Conservation (phyloP, 2,329 filamentous ascomycete genomes). For the Aureobasidium musti region DNA sequence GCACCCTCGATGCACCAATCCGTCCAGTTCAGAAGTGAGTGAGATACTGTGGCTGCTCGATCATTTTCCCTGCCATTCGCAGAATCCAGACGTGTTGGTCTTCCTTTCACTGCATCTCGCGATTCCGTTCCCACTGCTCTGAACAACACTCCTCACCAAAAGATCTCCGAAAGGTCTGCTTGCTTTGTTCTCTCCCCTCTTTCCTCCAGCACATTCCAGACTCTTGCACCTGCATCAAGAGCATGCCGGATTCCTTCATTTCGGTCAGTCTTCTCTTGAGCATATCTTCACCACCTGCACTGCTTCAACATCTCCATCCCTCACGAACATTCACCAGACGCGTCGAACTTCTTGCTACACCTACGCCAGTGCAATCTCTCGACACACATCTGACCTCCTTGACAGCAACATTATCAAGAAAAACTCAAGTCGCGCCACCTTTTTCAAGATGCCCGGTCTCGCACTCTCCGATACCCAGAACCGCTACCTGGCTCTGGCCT, state of each 20-base stretch:
- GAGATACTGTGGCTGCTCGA: not conserved
- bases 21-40: not conserved
- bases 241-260: not conserved
- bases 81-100: not conserved
- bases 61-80: not conserved
- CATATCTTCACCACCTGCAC: not conserved
- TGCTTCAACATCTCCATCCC: not conserved
- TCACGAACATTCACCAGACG: not conserved
- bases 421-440: not conserved
- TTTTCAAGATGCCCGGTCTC: slow-evolving; percentile 8
- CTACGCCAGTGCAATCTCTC: not conserved
- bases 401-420: not conserved
- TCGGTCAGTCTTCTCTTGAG: not conserved
- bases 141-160: not conserved
- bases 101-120: not conserved
- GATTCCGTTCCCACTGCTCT: not conserved
- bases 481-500: slow-evolving; percentile 38
- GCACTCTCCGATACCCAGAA: slow-evolving; percentile 11
- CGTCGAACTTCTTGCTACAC: not conserved
- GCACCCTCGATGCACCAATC: not conserved
- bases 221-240: not conserved
- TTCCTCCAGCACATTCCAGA: not conserved
- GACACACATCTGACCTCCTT: not conserved
- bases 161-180: too few species aligned
- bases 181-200: not conserved